Conservation (phyloP, 352 stramenopile genomes). For the Peronospora tabacina region DNA sequence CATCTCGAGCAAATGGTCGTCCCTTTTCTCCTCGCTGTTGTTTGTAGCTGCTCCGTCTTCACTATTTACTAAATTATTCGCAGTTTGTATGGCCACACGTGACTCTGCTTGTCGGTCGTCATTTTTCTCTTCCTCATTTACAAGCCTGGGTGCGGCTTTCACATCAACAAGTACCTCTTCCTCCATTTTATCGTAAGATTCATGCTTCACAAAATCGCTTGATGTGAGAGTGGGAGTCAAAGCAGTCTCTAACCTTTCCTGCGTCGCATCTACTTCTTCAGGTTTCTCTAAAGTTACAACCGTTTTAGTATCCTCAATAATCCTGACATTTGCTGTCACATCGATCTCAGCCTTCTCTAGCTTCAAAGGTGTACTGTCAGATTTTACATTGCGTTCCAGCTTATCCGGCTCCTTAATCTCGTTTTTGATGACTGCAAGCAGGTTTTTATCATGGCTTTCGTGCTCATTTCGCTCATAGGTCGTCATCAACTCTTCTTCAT, state of each 20-base stretch:
- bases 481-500: not conserved
- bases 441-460: not conserved
- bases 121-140: constrained; percentile 1
- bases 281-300: not conserved
- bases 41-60: constrained; percentile 8
- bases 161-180: not conserved
- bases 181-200: not conserved
- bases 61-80: constrained; percentile 6
- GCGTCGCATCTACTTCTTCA: not conserved
- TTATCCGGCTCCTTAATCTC: not conserved
- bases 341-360: not conserved
- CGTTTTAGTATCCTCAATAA: not conserved
- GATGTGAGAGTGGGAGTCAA: not conserved
- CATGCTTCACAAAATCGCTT: not conserved
- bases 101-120: constrained; percentile 1
- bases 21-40: not conserved
- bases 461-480: not conserved
- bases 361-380: not conserved
- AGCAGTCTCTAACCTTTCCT: not conserved
- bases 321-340: not conserved
- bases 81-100: not conserved
- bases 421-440: not conserved
- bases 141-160: not conserved
- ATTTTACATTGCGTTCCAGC: not conserved
- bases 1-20: constrained; percentile 7